Conservation (phyloP, 495 filamentous ascomycete genomes). For the Daldinia caldariorum region DNA sequence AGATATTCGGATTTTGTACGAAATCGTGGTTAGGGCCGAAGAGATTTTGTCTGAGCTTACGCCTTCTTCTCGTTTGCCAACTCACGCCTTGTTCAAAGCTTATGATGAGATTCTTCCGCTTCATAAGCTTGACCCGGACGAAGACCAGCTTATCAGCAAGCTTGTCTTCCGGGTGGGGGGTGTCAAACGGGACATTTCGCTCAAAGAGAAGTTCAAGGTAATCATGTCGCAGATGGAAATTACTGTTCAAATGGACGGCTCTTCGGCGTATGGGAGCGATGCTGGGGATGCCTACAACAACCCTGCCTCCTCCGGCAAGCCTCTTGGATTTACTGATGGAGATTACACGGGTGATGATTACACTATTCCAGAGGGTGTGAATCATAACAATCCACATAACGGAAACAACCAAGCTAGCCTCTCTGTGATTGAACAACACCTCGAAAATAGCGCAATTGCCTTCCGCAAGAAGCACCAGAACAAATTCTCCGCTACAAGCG, state of each 20-base stretch:
- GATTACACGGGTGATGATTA: neutral
- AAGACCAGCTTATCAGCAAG: constrained; percentile 77
- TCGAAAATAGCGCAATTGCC: constrained; percentile 37
- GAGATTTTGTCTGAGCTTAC: constrained; percentile 62
- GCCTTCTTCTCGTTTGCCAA: constrained; percentile 71
- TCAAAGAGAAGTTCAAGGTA: constrained; percentile 74
- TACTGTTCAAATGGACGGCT: constrained; percentile 66
- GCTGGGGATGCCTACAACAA: constrained; percentile 19
- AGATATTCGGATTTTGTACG: constrained; percentile 84
- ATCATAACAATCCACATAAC: constrained; percentile 2
- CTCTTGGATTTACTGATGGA: neutral
- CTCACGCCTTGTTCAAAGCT: constrained; percentile 80
- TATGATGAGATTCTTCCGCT: constrained; percentile 77
- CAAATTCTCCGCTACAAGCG: constrained; percentile 39
- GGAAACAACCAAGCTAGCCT: constrained; percentile 26
- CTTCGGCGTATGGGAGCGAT: constrained; percentile 27
- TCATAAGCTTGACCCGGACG: constrained; percentile 72
- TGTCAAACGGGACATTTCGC: constrained; percentile 47
- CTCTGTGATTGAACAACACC: constrained; percentile 33
- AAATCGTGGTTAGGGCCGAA: constrained; percentile 78
- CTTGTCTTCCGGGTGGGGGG: constrained; percentile 84
- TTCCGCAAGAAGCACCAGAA: constrained; percentile 41
- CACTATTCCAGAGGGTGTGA: neutral
- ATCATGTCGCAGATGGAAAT: constrained; percentile 73
- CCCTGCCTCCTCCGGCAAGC: neutral